Evolutionary conservation across 768 basidiomycete species (phyloP), one percentile per base, ranked within the genome.

Genomic region (Mycena crocata): DNA sequence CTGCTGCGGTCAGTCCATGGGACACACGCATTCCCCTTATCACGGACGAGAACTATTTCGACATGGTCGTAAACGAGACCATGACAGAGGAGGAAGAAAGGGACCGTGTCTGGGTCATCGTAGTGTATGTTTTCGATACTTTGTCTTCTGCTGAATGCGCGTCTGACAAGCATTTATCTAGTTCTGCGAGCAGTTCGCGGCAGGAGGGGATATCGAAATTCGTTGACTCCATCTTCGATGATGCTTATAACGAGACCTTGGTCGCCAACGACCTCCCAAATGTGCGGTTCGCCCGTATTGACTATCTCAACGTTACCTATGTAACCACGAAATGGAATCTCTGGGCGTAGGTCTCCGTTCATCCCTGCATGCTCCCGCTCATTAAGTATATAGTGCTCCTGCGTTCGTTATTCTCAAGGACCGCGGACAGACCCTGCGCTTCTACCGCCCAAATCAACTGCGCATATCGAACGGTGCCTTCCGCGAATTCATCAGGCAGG

Each of bases 271-370:
- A 91, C 74, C 78, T 93, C 21, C 89, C 88, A 4, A 76, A 93
- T 73, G 86, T 96, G 62, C 89, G 87, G 62, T 96, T 91, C 86
- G 95, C 88, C 55, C 89, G 95, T 66, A 88, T 97, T 63, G 94
- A 96, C 81, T 97, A 95, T 77, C 80, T 95, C 68, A 90, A 91
- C 67, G 94, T 96, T 68, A 95, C 93, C 5, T 79, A 83, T 57
- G 77, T 95, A 62, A 96, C 94, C 62, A 94, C 94, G 2, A 92
- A 91, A 74, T 97, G 95, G 95, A 82, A 76, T 37, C 77, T 96
- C 51, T 96, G 94, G 93, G 86, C 87, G 95, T 95, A 75, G 64
- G 89, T 85, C 30, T 70, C 21, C 56, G 0, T 63, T 54, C 49
- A 34, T 56, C n/a, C 28, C 46, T 62, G 6, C 15, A 61, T 62